Evolutionary conservation across 768 basidiomycete species (phyloP).

Genomic region (Auriculariales sp.): DNA sequence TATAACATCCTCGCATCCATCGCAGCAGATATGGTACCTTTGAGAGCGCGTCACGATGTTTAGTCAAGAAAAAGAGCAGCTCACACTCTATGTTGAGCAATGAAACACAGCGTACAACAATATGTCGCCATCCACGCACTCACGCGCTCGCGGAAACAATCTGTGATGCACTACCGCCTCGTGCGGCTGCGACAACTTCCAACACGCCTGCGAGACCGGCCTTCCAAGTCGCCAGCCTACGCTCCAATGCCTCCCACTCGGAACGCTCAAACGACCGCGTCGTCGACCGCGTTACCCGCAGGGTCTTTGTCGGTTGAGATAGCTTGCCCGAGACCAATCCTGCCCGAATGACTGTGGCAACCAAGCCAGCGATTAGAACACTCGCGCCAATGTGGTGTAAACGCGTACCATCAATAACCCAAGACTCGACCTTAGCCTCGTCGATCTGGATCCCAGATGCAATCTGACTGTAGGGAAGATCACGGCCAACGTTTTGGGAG

Average conservation of each 20-base stretch:
- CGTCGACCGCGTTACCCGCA: conserved; percentile 60
- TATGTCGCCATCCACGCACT: too few relatives aligned
- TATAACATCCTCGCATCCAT: too few relatives aligned
- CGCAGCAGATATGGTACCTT: too few relatives aligned
- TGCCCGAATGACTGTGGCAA: conserved; percentile 53
- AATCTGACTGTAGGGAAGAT: conserved; percentile 57
- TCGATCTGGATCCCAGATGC: conserved; percentile 54
- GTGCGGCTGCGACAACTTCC: conserved; percentile 35
- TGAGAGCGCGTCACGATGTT: too few relatives aligned
- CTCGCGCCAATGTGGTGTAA: not conserved
- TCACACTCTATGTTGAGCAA: too few relatives aligned
- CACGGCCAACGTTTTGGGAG: conserved; percentile 61
- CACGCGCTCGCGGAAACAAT: too few relatives aligned
- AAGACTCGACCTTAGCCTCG: conserved; percentile 57
- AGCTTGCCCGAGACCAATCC: conserved; percentile 72
- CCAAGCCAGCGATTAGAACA: conserved; percentile 1
- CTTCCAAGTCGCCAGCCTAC: conserved; percentile 66
- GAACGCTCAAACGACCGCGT: conserved; percentile 61
- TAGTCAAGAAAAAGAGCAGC: too few relatives aligned
- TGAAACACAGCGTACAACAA: too few relatives aligned
- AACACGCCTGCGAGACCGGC: conserved; percentile 50
- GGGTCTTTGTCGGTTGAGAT: conserved; percentile 60
- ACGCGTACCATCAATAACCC: conserved; percentile 69
- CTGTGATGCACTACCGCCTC: too few relatives aligned
- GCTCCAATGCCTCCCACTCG: conserved; percentile 71